Base-by-base conservation (phyloP, 2,329 filamentous ascomycete genomes). In the Cordyceps cateniannulata region DNA sequence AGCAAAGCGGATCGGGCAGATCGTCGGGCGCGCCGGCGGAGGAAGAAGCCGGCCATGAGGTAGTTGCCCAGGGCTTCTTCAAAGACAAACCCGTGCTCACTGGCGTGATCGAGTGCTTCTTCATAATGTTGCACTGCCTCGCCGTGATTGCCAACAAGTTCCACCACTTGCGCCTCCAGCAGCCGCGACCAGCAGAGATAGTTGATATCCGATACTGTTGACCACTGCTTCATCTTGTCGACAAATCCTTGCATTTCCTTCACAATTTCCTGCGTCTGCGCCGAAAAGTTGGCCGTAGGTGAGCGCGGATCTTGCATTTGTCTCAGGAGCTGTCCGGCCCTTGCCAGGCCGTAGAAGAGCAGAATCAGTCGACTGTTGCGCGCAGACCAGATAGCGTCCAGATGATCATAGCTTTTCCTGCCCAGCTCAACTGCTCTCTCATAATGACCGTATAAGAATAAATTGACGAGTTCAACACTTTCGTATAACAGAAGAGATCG, bases 41-140 rank as follows among this genome's bases (percentile, higher is more conserved):
- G 77, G 63, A 91, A 84, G 69, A 85, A 87, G 10, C 87, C 87
- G 1, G 85, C 88, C 76, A 92, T 88, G 32, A 92, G 77, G 69
- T 90, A 89, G 68, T 89, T 88, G 18, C 85, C 84, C 1, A 91
- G 77, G 0, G 87, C 89, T 70, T 92, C 88, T 63, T 93, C 89
- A 54, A 91, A 82, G 2, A 81, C 68, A 63, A 89, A 88, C 48
- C 80, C 79, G 66, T 90, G 81, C 60, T 88, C 79, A 22, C 88
- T 80, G 14, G 87, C 84, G 67, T 92, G 89, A 66, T 93, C 88
- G 61, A 92, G 74, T 7, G 86, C 85, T 63, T 84, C 79, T 69
- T 93, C 90, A 67, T 91, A 93, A 49, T 81, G 76, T 25, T 76
- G 76, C 38, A 92, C 78, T 8, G 87, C 85, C 2, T 72, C 69